Evolutionary conservation across 2,329 filamentous ascomycete genomes (phyloP).

Genomic region (Botrytis squamosa): DNA sequence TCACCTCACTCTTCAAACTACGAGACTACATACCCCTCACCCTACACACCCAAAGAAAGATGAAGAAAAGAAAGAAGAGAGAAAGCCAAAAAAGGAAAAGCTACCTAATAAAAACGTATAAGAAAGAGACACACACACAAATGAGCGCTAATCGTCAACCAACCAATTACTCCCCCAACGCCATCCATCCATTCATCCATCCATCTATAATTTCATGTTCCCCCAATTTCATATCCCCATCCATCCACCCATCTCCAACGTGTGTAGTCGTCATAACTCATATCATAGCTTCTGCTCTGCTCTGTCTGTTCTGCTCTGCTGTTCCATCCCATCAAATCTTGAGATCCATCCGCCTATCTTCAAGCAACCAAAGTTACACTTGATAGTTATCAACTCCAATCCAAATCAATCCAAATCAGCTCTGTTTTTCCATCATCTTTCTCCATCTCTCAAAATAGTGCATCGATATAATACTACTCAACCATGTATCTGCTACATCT

Average conservation of each 20-base stretch:
- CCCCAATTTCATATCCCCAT: background rate
- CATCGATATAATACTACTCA: background rate
- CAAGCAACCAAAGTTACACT: background rate
- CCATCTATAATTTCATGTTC: background rate
- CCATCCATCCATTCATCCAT: background rate
- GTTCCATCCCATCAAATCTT: background rate
- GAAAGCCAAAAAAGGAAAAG: background rate
- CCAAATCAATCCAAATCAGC: background rate
- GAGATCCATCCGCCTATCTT: background rate
- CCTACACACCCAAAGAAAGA: background rate
- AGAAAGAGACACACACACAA: background rate
- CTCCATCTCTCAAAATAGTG: background rate
- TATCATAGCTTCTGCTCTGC: background rate
- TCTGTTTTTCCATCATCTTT: background rate
- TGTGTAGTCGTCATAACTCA: conserved; percentile 8
- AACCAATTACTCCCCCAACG: background rate
- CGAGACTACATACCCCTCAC: background rate
- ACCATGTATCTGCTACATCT: background rate
- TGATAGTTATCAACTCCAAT: background rate
- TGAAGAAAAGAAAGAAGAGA: background rate
- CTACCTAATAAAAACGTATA: background rate
- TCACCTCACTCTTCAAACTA: background rate
- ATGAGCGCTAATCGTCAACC: background rate
- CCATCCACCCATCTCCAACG: background rate
- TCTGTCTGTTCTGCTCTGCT: background rate